Conservation (phyloP, 768 basidiomycete species). For the Boletellus sp. region DNA sequence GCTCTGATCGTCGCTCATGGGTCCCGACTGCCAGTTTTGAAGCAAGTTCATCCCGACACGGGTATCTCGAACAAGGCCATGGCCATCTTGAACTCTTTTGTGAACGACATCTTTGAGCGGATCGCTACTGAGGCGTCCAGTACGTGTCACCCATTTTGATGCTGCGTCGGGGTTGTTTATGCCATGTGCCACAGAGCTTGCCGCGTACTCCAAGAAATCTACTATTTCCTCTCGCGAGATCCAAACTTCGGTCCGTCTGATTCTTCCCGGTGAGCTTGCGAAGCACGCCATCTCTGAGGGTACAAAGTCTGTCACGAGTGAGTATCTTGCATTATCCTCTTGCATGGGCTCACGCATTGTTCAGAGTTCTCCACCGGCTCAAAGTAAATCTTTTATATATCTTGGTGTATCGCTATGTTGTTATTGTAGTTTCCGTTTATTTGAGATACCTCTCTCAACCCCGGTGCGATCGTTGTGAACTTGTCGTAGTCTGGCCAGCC, state of each 20-base stretch:
- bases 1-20: not conserved
- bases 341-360: conserved; percentile 9
- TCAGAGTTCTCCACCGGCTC: conserved; percentile 60
- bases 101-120: conserved; percentile 82
- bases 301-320: conserved; percentile 69
- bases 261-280: conserved; percentile 80
- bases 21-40: conserved; percentile 52
- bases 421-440: conserved; percentile 31
- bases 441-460: conserved; percentile 25
- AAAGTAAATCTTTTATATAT: conserved; percentile 38
- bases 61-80: conserved; percentile 91
- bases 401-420: conserved; percentile 32
- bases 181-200: conserved; percentile 52
- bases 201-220: conserved; percentile 84
- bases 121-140: conserved; percentile 73
- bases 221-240: conserved; percentile 92
- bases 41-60: conserved; percentile 91
- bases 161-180: not conserved
- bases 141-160: conserved; percentile 30
- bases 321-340: conserved; percentile 21
- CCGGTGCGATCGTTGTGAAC: not conserved
- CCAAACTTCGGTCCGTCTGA: conserved; percentile 78
- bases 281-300: conserved; percentile 90
- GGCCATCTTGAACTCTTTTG: conserved; percentile 81
- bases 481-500: no score